These are phyloP conservation scores for Metschnikowia baotianmanensis DNA, from an alignment of 805 yeast genomes.

Conservation along the genomic window DNA sequence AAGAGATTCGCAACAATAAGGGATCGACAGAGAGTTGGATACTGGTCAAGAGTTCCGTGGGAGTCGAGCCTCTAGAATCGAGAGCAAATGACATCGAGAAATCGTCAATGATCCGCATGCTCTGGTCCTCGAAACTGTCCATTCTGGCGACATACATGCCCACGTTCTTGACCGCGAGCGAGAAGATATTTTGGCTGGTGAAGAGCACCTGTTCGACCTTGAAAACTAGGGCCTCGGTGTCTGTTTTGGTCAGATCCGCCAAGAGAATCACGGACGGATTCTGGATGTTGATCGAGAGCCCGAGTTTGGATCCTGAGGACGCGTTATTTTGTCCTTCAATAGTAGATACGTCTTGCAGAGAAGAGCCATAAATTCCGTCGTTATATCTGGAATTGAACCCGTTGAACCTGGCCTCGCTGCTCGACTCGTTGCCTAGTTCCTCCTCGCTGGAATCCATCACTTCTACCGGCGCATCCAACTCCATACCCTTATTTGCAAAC, in stretches of 20 bases:
- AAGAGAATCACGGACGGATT: slow-evolving; percentile 75
- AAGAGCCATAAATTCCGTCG: neutral
- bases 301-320: slow-evolving; percentile 28
- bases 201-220: slow-evolving; percentile 76
- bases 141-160: slow-evolving; percentile 85
- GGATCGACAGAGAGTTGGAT: slow-evolving; percentile 78
- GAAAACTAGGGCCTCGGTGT: slow-evolving; percentile 87
- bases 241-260: slow-evolving; percentile 67
- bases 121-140: slow-evolving; percentile 59
- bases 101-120: slow-evolving; percentile 80
- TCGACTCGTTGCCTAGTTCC: slow-evolving; percentile 6
- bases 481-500: slow-evolving; percentile 54
- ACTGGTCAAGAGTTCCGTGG: slow-evolving; percentile 55
- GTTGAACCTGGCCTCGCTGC: no score
- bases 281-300: slow-evolving; percentile 64
- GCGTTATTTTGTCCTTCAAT: neutral
- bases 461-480: slow-evolving; percentile 18
- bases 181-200: slow-evolving; percentile 62
- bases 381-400: no score
- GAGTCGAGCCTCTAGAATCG: slow-evolving; percentile 67
- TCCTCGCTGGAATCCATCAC: slow-evolving; percentile 16
- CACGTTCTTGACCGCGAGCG: slow-evolving; percentile 69
- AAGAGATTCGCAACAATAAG: slow-evolving; percentile 72
- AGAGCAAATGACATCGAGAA: slow-evolving; percentile 75
- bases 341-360: neutral